Base-by-base conservation (phyloP, 495 filamentous ascomycete genomes). In the Neurospora intermedia region DNA sequence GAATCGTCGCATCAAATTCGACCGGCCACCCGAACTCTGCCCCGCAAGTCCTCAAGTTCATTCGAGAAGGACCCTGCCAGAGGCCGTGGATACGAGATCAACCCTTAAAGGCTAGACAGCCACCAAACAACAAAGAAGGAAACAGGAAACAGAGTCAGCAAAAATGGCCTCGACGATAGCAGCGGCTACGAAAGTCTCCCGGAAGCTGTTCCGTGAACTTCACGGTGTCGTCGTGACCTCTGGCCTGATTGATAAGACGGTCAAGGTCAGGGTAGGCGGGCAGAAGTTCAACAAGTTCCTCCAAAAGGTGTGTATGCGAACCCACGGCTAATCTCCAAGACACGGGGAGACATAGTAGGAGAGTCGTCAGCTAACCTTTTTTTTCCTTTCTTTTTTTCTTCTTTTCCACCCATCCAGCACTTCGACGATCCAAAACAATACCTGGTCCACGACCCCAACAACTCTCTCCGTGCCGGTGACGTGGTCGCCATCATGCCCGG, bases 401-500 rank as follows among this genome's bases (percentile, higher is more conserved):
- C 70, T 23, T 39, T 75, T 73, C 35, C 71, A 41, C n/a, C 45
- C 15, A 43, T 23, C 59, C 72, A 88, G 87, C 81, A 81, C 78
- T 88, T 87, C 77, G 82, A 86, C 75, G 74, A 80, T 18, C 82
- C 82, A 8, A 76, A 80, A 43, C 82, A 81, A 70, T 80, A 85
- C 81, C 86, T 94, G 43, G 92, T 94, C 18, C 88, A 92, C 79
- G 93, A 96, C 83, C 93, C 93, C 8, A 82, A 80, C 78, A 88
- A 90, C 83, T 93, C 91, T 16, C 84, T 93, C 69, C 88, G 90
- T 71, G 83, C 86, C 69, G 93, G 93, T 77, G 93, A 96, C 81
- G 88, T 95, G 16, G 89, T 96, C n/a, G 88, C 90, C 80, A 92
- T 96, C 78, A 87, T 87, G 27, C 87, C 89, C 27, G 90, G 90